Evolutionary conservation across 2,329 filamentous ascomycete genomes (phyloP), one percentile per base, ranked within the genome.

Genomic region (Aureobasidium sp.): DNA sequence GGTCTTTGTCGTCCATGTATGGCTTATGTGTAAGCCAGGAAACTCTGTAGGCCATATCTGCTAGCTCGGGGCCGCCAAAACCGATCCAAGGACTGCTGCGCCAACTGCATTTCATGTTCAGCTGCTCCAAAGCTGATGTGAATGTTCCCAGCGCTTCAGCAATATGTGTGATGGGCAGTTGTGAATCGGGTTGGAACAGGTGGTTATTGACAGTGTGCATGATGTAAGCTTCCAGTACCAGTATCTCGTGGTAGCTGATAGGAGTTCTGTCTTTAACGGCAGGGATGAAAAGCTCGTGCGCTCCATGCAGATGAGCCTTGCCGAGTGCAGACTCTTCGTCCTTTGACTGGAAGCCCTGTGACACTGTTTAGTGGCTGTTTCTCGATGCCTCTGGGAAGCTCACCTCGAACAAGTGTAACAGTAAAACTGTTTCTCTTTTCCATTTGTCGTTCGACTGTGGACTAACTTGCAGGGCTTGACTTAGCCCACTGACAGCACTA

Each of bases 171-270:
- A 64, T 52, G 0, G 66, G 59, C 34, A 67, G 51, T 39, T 46
- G 37, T 13, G 58, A 57, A 17, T 65, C 60, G 3, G 64, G 55
- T 20, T 66, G 64, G 39, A 66, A 64, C 1, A 68, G 61, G 32
- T 52, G 57, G 46, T 67, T 67, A 36, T 60, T 52, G 12, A 62
- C 42, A 6, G 66, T 65, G 10, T 65, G 63, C 39, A 62, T 51
- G 48, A 67, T 66, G 42, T 68, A 68, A 15, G 48, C 67, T 61
- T 67, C 66, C n/a, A 67, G 62, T 1, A 68, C 60, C 10, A 67
- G 39, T 2, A 39, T 46, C n/a, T 66, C 62, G 29, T 67, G 66
- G 6, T 60, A 39, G 34, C 51, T 46, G 5, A 62, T 34, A 8
- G 62, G 61, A 13, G 23, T 7, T 12, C 55, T 50, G 6, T 56